phyloP scores from a whole-genome alignment of 805 yeast genomes.

The Yarrowia sp. region DNA sequence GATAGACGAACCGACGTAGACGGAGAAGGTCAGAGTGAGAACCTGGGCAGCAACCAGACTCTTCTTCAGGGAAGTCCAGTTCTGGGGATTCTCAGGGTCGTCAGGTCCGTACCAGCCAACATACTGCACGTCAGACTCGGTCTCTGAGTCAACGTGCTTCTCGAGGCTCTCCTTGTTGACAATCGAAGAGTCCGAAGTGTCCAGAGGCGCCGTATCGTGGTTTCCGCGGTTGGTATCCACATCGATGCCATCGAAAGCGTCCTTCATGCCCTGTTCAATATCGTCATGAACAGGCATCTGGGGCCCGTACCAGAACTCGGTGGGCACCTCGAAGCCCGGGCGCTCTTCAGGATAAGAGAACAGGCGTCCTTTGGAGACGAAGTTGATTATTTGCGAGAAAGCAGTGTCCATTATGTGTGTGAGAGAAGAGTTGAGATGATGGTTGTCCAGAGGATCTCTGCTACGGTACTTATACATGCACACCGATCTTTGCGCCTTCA shows the following conservation, averaged over 20 bases:
- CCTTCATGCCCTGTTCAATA: background rate
- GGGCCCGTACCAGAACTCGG: background rate
- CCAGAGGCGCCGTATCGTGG: background rate
- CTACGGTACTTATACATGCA: too few species aligned
- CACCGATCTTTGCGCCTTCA: too few species aligned
- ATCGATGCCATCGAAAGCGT: background rate
- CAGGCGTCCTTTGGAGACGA: background rate
- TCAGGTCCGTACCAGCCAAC: background rate
- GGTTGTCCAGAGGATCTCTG: too few species aligned
- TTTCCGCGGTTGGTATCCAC: background rate
- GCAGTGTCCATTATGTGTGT: background rate
- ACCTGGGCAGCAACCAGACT: background rate
- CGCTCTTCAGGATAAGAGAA: background rate
- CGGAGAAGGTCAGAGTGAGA: background rate
- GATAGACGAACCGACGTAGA: background rate
- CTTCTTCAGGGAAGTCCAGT: background rate
- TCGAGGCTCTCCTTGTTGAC: background rate
- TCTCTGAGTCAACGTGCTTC: background rate
- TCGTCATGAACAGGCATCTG: background rate
- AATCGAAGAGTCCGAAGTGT: background rate
- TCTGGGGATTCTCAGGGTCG: background rate
- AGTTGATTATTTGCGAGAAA: background rate
- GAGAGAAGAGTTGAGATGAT: too few species aligned
- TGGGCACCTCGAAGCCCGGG: background rate
- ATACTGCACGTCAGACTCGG: background rate